Evolutionary conservation across 176 grass and related monocot genomes (phyloP).

Genomic region (Carex kokanica): DNA sequence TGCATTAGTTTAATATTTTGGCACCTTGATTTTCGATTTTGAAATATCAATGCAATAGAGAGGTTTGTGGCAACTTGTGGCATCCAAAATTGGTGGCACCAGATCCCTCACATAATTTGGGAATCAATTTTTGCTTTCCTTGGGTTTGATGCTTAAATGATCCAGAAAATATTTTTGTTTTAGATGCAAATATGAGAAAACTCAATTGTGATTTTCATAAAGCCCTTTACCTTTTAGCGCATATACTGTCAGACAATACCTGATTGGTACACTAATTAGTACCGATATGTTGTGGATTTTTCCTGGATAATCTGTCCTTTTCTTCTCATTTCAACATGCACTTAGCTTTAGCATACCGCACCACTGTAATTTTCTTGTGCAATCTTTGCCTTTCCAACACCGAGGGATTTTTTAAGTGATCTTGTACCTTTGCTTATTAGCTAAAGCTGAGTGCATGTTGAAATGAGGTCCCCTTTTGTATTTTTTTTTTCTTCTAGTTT

Average conservation of each 20-base stretch:
- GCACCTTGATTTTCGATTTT: background rate
- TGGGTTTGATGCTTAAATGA: background rate
- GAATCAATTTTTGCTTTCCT: background rate
- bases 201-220: background rate
- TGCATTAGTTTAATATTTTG: background rate
- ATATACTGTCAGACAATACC: background rate
- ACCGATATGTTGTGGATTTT: background rate
- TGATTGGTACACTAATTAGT: background rate
- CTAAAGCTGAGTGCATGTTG: no score
- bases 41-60: background rate
- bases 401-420: background rate
- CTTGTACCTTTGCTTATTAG: background rate
- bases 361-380: background rate
- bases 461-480: background rate
- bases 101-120: background rate
- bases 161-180: background rate
- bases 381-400: background rate
- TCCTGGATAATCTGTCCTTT: background rate
- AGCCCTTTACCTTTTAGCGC: background rate
- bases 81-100: constrained; percentile 1
- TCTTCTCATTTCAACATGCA: background rate
- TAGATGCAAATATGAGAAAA: background rate
- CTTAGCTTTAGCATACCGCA: background rate
- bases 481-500: background rate
- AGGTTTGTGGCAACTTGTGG: background rate